These are phyloP conservation scores for Mycena pura DNA, from an alignment of 768 basidiomycete species.

Conservation along the genomic window DNA sequence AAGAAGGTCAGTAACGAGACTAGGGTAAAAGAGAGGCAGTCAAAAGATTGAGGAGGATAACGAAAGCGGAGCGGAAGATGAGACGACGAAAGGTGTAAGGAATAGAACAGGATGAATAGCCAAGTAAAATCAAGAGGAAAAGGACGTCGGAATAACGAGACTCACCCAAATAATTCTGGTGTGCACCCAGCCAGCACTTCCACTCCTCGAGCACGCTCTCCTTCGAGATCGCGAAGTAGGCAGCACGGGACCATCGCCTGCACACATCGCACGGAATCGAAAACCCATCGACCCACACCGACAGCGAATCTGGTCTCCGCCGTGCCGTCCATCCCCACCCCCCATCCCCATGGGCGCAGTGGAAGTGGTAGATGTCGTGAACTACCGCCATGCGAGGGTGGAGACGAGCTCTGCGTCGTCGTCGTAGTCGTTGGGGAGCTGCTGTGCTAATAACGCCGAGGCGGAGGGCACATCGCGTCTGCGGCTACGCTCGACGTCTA, in stretches of 20 bases:
- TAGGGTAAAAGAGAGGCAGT: not conserved
- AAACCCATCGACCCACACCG: constrained; percentile 83
- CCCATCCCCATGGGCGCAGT: not conserved
- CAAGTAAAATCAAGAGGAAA: constrained; percentile 21
- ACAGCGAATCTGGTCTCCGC: constrained; percentile 63
- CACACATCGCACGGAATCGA: constrained; percentile 87
- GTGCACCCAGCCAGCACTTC: constrained; percentile 74
- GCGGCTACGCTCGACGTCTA: not conserved
- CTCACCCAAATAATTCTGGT: constrained; percentile 30
- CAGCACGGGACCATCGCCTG: constrained; percentile 83
- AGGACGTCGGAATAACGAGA: not conserved
- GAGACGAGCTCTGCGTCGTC: not conserved
- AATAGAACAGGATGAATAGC: not conserved
- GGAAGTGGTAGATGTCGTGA: not conserved
- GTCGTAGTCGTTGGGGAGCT: not conserved
- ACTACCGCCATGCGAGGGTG: not conserved
- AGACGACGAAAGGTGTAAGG: not conserved
- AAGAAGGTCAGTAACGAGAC: not conserved
- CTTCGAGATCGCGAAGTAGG: constrained; percentile 71
- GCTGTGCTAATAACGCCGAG: not conserved
- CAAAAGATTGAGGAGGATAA: not conserved
- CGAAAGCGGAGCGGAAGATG: not conserved
- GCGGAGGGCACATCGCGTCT: not conserved
- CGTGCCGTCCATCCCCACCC: not conserved
- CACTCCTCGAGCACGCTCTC: constrained; percentile 76